Evolutionary conservation across 2,329 filamentous ascomycete genomes (phyloP).

Genomic region (Colletotrichum limetticola): DNA sequence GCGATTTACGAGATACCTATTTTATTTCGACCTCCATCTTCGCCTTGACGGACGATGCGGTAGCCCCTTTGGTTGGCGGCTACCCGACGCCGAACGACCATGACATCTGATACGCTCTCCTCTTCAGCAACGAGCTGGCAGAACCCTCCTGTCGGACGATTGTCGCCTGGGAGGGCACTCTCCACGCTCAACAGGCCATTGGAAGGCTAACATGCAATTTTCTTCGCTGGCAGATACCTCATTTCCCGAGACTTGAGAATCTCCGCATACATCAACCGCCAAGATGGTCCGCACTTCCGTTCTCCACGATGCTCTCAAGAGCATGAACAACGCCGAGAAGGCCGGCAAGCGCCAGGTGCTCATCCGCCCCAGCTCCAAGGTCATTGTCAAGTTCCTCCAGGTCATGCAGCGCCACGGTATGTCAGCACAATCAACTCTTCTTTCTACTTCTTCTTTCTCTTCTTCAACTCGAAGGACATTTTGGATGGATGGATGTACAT

Average conservation of each 20-base stretch:
- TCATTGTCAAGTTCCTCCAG: constrained; percentile 98
- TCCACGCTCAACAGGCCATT: constrained; percentile 70
- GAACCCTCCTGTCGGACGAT: constrained; percentile 68
- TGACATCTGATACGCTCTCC: constrained; percentile 68
- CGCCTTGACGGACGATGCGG: constrained; percentile 14
- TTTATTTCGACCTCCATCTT: constrained; percentile 6
- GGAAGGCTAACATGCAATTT: constrained; percentile 67
- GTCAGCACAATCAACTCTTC: constrained; percentile 52
- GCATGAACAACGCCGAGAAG: constrained; percentile 99
- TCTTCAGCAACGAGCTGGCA: constrained; percentile 73
- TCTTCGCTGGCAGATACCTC: constrained; percentile 69
- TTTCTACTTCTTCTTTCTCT: constrained; percentile 1
- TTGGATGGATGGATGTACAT: constrained; percentile 44
- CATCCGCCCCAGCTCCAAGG: constrained; percentile 98
- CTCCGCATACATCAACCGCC: constrained; percentile 70
- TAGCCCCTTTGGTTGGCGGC: constrained; percentile 16
- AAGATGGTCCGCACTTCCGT: constrained; percentile 99
- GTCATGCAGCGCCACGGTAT: constrained; percentile 99
- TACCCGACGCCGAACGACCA: constrained; percentile 39
- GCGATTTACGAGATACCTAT: constrained; percentile 19
- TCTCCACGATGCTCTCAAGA: constrained; percentile 98
- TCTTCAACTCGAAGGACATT: constrained; percentile 22
- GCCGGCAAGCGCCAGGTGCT: constrained; percentile 98
- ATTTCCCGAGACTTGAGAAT: constrained; percentile 82
- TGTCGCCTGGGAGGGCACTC: constrained; percentile 70